Conservation (phyloP, 2,329 filamentous ascomycete genomes). For the Diaporthe velutina region DNA sequence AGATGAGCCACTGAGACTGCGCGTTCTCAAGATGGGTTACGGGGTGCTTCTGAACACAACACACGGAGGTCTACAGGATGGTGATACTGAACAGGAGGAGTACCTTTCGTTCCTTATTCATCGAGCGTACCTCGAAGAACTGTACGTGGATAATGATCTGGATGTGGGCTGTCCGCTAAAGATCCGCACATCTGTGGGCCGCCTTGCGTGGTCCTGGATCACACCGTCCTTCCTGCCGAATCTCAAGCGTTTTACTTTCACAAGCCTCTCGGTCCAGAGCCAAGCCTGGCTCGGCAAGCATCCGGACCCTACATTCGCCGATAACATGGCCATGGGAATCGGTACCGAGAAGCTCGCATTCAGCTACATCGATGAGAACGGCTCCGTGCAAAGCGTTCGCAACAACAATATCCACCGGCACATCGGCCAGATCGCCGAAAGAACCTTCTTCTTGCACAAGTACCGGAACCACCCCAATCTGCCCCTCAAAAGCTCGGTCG, state of each 20-base stretch:
- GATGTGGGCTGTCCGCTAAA: constrained; percentile 30
- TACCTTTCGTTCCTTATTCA: constrained; percentile 27
- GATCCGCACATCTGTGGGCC: constrained; percentile 13
- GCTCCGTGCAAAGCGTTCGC: not conserved
- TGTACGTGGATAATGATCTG: constrained; percentile 33
- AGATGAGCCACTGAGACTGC: constrained; percentile 13
- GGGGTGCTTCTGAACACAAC: constrained; percentile 30
- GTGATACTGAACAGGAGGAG: not conserved
- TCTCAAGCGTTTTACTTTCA: constrained; percentile 34
- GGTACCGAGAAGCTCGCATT: constrained; percentile 33
- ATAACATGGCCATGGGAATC: constrained; percentile 14
- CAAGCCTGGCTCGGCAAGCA: constrained; percentile 19
- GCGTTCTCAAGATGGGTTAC: constrained; percentile 35
- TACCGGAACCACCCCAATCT: not conserved
- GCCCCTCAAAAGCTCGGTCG: constrained; percentile 18
- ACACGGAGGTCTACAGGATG: not conserved
- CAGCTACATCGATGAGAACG: constrained; percentile 26
- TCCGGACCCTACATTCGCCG: constrained; percentile 28
- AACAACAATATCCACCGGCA: constrained; percentile 1
- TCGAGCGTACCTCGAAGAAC: constrained; percentile 16
- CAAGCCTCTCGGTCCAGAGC: constrained; percentile 31
- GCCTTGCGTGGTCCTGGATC: constrained; percentile 30
- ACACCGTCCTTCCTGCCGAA: constrained; percentile 26
- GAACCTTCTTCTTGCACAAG: constrained; percentile 27
- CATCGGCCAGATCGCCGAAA: not conserved